Conservation (phyloP, 139 green algal genomes). For the Chlamydomonas urium region DNA sequence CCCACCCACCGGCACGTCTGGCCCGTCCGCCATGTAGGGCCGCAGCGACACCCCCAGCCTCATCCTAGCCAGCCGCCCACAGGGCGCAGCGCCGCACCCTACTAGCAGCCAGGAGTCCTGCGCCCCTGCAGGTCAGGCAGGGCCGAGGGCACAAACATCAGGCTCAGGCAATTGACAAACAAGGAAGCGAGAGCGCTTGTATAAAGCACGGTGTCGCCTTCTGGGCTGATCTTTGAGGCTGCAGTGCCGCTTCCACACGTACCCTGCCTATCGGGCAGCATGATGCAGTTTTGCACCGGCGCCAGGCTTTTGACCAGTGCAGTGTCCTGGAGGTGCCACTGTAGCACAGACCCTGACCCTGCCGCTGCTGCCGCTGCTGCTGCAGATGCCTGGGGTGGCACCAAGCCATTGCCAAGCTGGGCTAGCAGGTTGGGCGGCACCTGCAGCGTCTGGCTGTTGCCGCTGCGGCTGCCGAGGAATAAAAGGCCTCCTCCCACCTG, state of each 20-base stretch:
- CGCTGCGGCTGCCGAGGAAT: conserved; percentile 23
- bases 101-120: conserved; percentile 25
- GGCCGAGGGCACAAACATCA: neutral
- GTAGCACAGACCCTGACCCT: neutral
- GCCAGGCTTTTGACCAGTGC: conserved; percentile 37
- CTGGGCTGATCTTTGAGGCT: neutral
- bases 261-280: conserved; percentile 23
- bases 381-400: neutral
- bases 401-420: neutral
- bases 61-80: conserved; percentile 18
- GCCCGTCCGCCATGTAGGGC: conserved; percentile 24
- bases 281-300: conserved; percentile 23
- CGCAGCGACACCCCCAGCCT: conserved; percentile 20
- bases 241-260: neutral
- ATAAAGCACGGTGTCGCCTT: neutral
- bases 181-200: neutral
- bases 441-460: conserved; percentile 17
- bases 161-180: neutral
- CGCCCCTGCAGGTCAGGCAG: neutral
- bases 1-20: conserved; percentile 21
- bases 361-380: neutral
- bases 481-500: too few relatives aligned
- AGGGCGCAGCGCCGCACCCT: conserved; percentile 12
- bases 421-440: neutral
- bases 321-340: conserved; percentile 19